A percentile compares a stretch with the other conserved stretches of the same genome.
These are phyloP conservation scores for Friedmanniomyces endolithicus DNA, from an alignment of 495 filamentous ascomycete genomes.

Conservation along the genomic window DNA sequence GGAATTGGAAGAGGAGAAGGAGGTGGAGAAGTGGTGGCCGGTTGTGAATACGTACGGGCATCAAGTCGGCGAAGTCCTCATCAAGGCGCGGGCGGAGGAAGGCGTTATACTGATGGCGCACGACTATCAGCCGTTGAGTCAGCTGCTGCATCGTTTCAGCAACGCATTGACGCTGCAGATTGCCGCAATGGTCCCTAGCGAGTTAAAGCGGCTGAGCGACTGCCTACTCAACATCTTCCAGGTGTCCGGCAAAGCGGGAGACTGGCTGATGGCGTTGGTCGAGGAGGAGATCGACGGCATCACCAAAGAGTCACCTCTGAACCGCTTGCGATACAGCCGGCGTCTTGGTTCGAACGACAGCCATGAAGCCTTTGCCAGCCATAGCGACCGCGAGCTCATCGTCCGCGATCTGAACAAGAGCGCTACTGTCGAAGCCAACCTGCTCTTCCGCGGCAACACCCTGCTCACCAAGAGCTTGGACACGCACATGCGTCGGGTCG, in stretches of 20 bases:
- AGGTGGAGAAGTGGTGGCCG: conserved; percentile 83
- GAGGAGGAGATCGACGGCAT: conserved; percentile 96
- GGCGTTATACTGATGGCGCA: conserved; percentile 73
- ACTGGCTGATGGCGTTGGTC: conserved; percentile 86
- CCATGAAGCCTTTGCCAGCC: conserved; percentile 40
- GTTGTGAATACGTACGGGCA: conserved; percentile 62
- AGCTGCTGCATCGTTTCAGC: conserved; percentile 72
- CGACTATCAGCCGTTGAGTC: conserved; percentile 74
- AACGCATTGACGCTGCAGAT: conserved; percentile 78
- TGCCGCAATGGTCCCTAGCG: conserved; percentile 60
- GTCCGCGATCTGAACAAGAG: conserved; percentile 51
- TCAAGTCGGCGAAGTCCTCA: conserved; percentile 70
- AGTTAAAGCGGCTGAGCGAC: conserved; percentile 69
- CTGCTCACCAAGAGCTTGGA: conserved; percentile 89
- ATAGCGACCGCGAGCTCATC: conserved; percentile 47
- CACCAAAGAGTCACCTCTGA: conserved; percentile 57
- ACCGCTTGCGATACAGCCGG: conserved; percentile 55
- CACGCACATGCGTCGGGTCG: conserved; percentile 85
- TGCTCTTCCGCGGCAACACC: conserved; percentile 91
- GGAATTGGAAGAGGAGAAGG: conserved; percentile 63
- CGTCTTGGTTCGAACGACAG: conserved; percentile 73
- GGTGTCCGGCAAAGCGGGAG: conserved; percentile 72
- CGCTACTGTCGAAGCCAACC: conserved; percentile 67
- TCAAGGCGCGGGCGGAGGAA: conserved; percentile 75
- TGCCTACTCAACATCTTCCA: conserved; percentile 90